phyloP scores from a whole-genome alignment of 768 basidiomycete species.

The Heimioporus sp. region DNA sequence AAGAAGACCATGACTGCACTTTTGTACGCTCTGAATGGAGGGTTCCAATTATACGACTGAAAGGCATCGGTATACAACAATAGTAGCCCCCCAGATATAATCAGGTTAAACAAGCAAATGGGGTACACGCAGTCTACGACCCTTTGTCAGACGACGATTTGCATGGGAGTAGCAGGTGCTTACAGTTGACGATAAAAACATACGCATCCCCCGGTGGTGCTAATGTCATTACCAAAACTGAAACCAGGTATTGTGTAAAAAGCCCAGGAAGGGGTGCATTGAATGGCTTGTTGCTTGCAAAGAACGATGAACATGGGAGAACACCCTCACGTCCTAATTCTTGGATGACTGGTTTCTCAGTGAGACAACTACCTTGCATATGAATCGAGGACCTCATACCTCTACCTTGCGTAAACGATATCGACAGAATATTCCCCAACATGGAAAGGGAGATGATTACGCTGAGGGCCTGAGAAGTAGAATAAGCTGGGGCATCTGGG shows the following conservation, averaged over 20 bases:
- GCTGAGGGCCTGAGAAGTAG: conserved; percentile 48
- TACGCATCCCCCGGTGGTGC: conserved; percentile 76
- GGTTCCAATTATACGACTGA: conserved; percentile 52
- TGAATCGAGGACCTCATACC: conserved; percentile 36
- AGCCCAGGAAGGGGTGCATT: conserved; percentile 63
- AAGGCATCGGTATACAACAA: conserved; percentile 52
- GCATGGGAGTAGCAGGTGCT: conserved; percentile 19
- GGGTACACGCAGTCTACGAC: conserved; percentile 57
- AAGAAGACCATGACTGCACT: conserved; percentile 52
- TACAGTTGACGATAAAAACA: conserved; percentile 64
- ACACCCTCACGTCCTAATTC: conserved; percentile 73
- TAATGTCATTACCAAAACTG: conserved; percentile 49
- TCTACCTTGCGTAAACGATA: conserved; percentile 66
- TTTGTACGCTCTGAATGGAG: conserved; percentile 61
- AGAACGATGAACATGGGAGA: conserved; percentile 62
- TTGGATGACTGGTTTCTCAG: conserved; percentile 51
- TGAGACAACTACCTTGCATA: conserved; percentile 3
- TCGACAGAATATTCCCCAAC: conserved; percentile 60
- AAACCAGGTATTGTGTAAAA: conserved; percentile 59
- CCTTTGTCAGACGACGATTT: not conserved
- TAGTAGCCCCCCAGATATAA: conserved; percentile 60
- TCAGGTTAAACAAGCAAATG: conserved; percentile 52
- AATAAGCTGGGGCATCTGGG: not conserved
- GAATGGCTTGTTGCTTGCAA: conserved; percentile 72
- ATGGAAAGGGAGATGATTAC: conserved; percentile 62